Evolutionary conservation across 2,329 filamentous ascomycete species (phyloP), one percentile per base, ranked within the genome.

Genomic region (Fusarium anthophilum): DNA sequence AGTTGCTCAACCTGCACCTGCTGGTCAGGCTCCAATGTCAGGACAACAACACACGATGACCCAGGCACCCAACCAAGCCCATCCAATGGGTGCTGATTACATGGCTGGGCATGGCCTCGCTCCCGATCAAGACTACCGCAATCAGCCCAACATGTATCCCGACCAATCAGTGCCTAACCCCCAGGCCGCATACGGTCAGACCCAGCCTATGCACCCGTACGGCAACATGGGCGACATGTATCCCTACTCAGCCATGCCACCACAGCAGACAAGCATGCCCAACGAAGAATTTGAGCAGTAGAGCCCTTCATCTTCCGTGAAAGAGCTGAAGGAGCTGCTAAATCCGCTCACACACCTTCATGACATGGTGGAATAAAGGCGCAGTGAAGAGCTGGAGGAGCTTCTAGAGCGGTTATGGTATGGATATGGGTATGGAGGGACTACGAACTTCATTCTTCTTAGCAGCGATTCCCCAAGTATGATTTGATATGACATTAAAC

Each of bases 171-270:
- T 94, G 75, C 86, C 91, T 20, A 92, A 93, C 55, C 90, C 93
- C 18, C 88, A 90, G 53, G 89, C 90, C 58, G 88, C 90, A 18
- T 97, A 97, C 80, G 93, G 92, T 20, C 94, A 96, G 79, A 89
- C 93, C 51, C 92, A 93, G 76, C 90, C 92, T 28, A 97, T 98
- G 66, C 70, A 70, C 12, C 67, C 67, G 88, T 98, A 95, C 80
- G 88, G 91, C 63, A 91, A 93, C 64, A 92, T 95, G 83, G 91
- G 94, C 72, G 91, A 90, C 73, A 98, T 98, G 88, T 98, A 98
- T 76, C 89, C 89, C 44, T 97, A 97, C 81, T 89, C 92, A 20
- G 86, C 91, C 71, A 94, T 98, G 89, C 91, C 93, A 77, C 90
- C 93, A 73, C 94, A 97, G 82, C 94, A 95, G 86, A 94, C 95